A percentile compares a stretch with the other conserved stretches of the same genome.
Conservation (phyloP, 2,329 filamentous ascomycete genomes). For the Monosporascus sp. region DNA sequence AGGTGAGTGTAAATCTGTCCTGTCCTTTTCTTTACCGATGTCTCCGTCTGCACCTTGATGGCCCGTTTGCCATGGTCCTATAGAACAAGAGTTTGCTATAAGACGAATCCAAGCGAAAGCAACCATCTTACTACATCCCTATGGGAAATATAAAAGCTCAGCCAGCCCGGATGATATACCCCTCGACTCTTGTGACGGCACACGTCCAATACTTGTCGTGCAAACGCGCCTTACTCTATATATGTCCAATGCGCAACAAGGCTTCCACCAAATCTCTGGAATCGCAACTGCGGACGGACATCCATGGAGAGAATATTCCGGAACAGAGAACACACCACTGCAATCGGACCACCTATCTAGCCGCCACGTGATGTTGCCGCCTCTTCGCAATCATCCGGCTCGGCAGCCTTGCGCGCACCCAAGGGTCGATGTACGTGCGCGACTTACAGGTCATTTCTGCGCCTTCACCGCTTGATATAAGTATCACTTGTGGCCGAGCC, state of each 20-base stretch:
- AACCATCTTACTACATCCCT: no score
- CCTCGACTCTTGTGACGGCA: background rate
- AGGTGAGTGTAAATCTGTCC: slow-evolving; percentile 9
- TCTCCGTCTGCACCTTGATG: background rate
- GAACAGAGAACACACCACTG: no score
- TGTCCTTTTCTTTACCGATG: background rate
- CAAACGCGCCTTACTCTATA: no score
- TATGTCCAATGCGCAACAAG: no score
- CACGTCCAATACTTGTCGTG: no score
- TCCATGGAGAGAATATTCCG: no score
- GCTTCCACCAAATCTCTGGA: no score
- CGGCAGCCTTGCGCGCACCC: background rate
- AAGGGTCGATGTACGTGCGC: background rate
- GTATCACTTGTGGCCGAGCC: background rate
- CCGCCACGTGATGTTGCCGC: no score
- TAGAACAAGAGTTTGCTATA: background rate
- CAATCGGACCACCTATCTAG: no score
- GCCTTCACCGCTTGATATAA: background rate
- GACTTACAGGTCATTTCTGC: background rate
- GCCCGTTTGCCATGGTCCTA: background rate
- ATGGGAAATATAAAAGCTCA: no score
- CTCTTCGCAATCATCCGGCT: background rate
- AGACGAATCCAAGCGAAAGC: background rate
- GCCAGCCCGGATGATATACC: background rate
- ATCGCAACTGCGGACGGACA: no score